These are phyloP conservation scores for Musa itinerans DNA, from an alignment of 176 grass and related monocot genomes.

Conservation along the genomic window DNA sequence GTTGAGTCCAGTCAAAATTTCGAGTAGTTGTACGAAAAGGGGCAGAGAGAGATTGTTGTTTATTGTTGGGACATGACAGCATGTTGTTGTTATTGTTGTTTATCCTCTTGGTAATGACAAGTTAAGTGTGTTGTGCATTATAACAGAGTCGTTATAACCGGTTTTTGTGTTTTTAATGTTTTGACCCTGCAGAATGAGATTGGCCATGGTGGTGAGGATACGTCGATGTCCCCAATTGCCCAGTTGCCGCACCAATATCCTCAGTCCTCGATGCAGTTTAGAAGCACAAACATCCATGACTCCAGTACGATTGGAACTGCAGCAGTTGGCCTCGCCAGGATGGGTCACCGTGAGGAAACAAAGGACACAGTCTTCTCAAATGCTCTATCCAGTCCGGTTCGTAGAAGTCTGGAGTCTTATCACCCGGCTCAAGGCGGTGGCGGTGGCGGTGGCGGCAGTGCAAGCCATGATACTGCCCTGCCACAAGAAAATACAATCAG, in stretches of 20 bases:
- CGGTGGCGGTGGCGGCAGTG: background rate
- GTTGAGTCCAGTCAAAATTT: no score
- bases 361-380: conserved; percentile 52
- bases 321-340: conserved; percentile 20
- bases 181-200: conserved; percentile 42
- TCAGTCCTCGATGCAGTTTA: conserved; percentile 16
- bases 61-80: no score
- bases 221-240: conserved; percentile 38
- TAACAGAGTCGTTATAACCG: background rate
- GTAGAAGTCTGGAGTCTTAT: conserved; percentile 49
- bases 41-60: no score
- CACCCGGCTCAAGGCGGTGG: conserved; percentile 50
- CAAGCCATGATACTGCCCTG: conserved; percentile 17
- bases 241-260: conserved; percentile 35
- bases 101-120: background rate
- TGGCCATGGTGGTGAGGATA: conserved; percentile 45
- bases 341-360: conserved; percentile 14
- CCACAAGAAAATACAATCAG: background rate
- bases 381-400: conserved; percentile 44
- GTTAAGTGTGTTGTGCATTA: background rate
- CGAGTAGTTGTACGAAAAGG: no score
- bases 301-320: conserved; percentile 19
- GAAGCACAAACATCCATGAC: conserved; percentile 31
- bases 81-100: no score
- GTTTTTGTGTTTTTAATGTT: background rate